phyloP scores from a whole-genome alignment of 2,329 filamentous ascomycete genomes.

The Pseudogymnoascus sp. region DNA sequence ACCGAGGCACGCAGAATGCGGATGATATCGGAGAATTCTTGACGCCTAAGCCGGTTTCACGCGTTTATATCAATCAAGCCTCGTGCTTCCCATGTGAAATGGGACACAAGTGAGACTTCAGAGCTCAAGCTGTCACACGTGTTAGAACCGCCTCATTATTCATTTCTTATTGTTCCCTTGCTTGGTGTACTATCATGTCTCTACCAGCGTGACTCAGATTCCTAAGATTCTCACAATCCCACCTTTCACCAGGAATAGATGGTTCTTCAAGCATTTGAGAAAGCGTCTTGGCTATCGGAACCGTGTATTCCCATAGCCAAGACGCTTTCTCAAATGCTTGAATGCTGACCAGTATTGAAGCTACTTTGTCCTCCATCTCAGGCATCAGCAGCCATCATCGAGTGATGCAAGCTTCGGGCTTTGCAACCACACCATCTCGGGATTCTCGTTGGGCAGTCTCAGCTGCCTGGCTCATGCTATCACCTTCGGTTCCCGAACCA shows the following conservation, averaged over 20 bases:
- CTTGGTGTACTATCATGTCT: neutral
- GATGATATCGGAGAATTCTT: conserved; percentile 4
- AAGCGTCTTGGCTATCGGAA: too few relatives aligned
- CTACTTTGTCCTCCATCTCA: neutral
- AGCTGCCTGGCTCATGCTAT: neutral
- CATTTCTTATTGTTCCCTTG: neutral
- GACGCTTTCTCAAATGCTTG: neutral
- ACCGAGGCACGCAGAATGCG: neutral
- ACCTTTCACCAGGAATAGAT: neutral
- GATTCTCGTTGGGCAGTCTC: neutral
- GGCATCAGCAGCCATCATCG: neutral
- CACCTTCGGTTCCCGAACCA: conserved; percentile 37
- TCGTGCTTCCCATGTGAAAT: neutral
- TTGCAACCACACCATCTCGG: neutral
- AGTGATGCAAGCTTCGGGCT: neutral
- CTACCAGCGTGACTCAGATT: neutral
- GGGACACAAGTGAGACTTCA: neutral
- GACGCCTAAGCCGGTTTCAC: neutral
- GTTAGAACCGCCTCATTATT: neutral
- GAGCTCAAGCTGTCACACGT: neutral
- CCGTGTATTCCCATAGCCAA: too few relatives aligned
- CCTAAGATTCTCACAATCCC: neutral
- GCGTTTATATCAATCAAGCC: neutral
- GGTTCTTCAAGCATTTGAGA: neutral
- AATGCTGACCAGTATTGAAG: neutral